Base-by-base conservation (phyloP, 148 eudicot genomes). In the Talinum fruticosum region DNA sequence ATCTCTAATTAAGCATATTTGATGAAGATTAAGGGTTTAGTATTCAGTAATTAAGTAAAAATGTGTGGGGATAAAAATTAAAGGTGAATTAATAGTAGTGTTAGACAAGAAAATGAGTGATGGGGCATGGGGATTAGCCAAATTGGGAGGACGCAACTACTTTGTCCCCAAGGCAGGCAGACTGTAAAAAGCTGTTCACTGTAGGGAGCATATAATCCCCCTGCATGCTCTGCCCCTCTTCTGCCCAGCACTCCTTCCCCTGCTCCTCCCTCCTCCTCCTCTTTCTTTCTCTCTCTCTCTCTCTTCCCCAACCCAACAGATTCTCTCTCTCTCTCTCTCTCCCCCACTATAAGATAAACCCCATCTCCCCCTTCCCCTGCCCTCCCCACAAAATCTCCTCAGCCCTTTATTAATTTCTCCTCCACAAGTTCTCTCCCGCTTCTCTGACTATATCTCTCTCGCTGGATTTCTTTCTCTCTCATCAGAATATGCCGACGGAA, bases 181-280 rank as follows among this genome's bases (percentile, higher is more conserved):
- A 67, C 71, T 67, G 71, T 16, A 67, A 59, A 59, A 69, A 69
- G 53, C 51, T 69, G 73, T 13, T 69, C 51, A 41, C 51, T 69
- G 51, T 69, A n/a, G 41, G 64, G 12, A 4, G 18, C 51, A 37
- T 69, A 69, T 69, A 69, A 69, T 69, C 73, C 73, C 64, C 64
- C 47, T 71, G 73, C 73, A 71, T 71, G 73, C 54, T 71, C 73
- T 71, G 73, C 73, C 73, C 73, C 73, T n/a, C 24, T 15, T 12
- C 51, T 28, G 18, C 73, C 53, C 73, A 44, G 54, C 73, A 71
- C 73, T 44, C 54, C 49, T 14, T 26, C n/a, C n/a, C n/a, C 41
- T 21, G 23, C 41, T 6, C n/a, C 38, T 66, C 23, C 37, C 49
- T 35, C 70, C 30, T 41, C 47, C 7, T 41, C 47, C 8, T 41